Evolutionary conservation across 1,139 yeast species (phyloP).

Genomic region (Hanseniaspora sp.): DNA sequence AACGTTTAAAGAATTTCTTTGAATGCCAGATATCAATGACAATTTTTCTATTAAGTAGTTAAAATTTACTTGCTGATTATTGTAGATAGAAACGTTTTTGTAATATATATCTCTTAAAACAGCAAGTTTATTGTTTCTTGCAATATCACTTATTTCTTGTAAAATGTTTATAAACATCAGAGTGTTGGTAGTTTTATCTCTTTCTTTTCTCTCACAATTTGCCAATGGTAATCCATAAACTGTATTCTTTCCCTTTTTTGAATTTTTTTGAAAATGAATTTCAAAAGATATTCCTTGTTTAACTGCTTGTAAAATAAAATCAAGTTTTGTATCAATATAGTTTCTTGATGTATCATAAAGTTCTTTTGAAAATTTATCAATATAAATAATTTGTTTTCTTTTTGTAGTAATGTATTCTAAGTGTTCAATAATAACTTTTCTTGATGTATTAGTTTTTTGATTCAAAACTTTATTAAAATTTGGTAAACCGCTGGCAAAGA

Average conservation of each 20-base stretch:
- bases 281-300: conserved; percentile 3
- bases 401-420: background rate
- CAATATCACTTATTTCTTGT: conserved; percentile 1
- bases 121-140: conserved; percentile 17
- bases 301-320: background rate
- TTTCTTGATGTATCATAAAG: background rate
- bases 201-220: background rate
- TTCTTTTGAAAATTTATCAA: conserved; percentile 1
- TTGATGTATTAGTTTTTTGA: background rate
- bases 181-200: background rate
- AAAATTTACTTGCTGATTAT: conserved; percentile 22
- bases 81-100: conserved; percentile 27
- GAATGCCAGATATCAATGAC: conserved; percentile 20
- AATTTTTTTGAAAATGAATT: background rate
- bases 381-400: background rate
- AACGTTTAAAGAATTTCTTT: conserved; percentile 22
- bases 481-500: conserved; percentile 2
- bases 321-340: background rate
- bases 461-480: conserved; percentile 4
- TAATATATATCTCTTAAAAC: conserved; percentile 30
- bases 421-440: background rate
- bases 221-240: conserved; percentile 5
- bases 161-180: conserved; percentile 13
- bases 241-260: background rate
- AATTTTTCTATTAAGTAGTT: conserved; percentile 23